Evolutionary conservation across 208 protist species (phyloP).

Genomic region (Crithidia bombi): DNA sequence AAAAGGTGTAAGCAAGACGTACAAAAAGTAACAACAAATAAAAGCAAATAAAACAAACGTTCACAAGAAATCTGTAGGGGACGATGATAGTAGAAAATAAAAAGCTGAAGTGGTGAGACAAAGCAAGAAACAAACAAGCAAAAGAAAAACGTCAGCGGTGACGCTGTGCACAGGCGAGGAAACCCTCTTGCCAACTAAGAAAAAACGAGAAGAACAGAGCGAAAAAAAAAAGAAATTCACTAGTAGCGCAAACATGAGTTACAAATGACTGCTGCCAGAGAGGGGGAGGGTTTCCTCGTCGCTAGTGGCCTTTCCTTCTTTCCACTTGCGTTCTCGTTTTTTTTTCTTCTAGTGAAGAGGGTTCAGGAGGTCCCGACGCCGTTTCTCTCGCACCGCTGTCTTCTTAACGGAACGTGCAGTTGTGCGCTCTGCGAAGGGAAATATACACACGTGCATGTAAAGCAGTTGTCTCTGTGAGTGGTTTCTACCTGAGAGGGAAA

Average conservation of each 20-base stretch:
- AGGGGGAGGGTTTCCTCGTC: not conserved
- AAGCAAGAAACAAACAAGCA: slow-evolving; percentile 8
- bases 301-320: not conserved
- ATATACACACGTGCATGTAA: too few species aligned
- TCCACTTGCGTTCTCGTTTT: not conserved
- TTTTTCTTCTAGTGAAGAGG: too few species aligned
- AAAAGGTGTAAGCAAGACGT: too few species aligned
- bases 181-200: not conserved
- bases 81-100: slow-evolving; percentile 12
- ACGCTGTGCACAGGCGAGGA: not conserved
- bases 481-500: too few species aligned
- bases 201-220: not conserved
- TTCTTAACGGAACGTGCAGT: too few species aligned
- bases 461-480: too few species aligned
- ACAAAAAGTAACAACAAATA: too few species aligned
- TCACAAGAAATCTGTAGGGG: slow-evolving; percentile 10
- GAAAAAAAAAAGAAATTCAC: slow-evolving; percentile 26
- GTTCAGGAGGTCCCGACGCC: too few species aligned
- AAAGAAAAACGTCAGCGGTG: slow-evolving; percentile 5
- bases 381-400: too few species aligned
- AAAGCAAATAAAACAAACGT: slow-evolving; percentile 14
- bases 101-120: slow-evolving; percentile 5
- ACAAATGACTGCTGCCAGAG: not conserved
- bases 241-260: too few species aligned
- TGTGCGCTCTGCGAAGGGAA: too few species aligned